Base-by-base conservation (phyloP, 129 eudicot genomes). In the Flaveria sonorensis region DNA sequence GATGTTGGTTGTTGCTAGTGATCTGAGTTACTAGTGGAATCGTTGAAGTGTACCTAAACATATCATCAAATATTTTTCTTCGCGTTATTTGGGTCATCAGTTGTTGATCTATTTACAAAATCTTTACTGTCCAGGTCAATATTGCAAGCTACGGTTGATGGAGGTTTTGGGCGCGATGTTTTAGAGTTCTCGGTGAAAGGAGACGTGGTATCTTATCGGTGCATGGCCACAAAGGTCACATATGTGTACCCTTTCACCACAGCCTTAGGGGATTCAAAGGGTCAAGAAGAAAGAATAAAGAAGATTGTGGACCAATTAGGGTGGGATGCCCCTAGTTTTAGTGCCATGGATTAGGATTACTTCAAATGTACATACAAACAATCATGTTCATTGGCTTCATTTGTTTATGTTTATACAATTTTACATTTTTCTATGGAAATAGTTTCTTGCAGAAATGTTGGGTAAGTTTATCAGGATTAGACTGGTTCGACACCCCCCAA, bases 191-290 rank as follows among this genome's bases (percentile, higher is more conserved):
- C 86, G 82, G 89, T 93, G 46, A 93, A 84, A 64, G 96, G 91
- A 68, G 97, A 93, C 11, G 88, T 83, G 16, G 98, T 89, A 48
- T 74, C 92, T n/a, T 93, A 87, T 73, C 81, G 98, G 36, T 91
- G 91, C 56, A 93, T 93, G 98, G 97, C 98, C 2, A 76, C 97
- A 30, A 93, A 90, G 73, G 98, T 93, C 2, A 90, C 92, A 4
- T 93, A 93, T 81, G 67, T 93, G 7, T 93, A 93, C 73, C 98
- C 98, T 21, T 91, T 93, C 78, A 93, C 98, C 18, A 93, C 98
- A 19, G 97, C 98, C 10, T 86, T 93, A 1, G 98, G 98, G 50
- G 97, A 93, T 84, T 93, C 98, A 56, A 93, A 93, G 76, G 98
- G 97, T 59, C 96, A 93, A 79, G 88, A 93, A 89, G 96, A 88